phyloP scores from a whole-genome alignment of 768 basidiomycete species.

The Phlebiopsis gigantea region DNA sequence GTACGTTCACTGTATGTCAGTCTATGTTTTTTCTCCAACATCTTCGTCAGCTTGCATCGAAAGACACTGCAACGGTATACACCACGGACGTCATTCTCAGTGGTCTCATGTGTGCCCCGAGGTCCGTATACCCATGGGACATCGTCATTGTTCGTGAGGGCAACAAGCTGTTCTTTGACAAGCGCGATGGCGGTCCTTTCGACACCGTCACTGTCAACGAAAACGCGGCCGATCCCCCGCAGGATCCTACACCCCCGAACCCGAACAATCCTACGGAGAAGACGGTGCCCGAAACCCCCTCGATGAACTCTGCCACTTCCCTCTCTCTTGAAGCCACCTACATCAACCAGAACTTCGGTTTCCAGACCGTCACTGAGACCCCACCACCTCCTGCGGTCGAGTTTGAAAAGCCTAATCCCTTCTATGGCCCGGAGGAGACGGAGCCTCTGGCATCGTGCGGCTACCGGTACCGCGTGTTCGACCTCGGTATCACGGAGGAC shows the following conservation, averaged over 20 bases:
- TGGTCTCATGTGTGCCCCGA: constrained; percentile 92
- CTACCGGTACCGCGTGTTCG: constrained; percentile 94
- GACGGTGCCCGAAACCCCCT: constrained; percentile 60
- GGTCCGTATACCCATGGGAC: constrained; percentile 98
- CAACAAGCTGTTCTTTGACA: constrained; percentile 92
- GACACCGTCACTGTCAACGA: constrained; percentile 98
- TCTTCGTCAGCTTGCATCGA: constrained; percentile 60
- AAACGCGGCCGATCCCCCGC: constrained; percentile 92
- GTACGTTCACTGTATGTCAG: constrained; percentile 32
- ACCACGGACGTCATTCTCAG: constrained; percentile 94
- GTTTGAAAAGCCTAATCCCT: constrained; percentile 87
- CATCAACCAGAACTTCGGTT: constrained; percentile 97
- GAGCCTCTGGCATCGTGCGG: constrained; percentile 95
- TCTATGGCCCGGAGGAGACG: constrained; percentile 90
- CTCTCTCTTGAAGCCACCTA: constrained; percentile 96
- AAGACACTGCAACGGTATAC: constrained; percentile 81
- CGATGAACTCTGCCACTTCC: constrained; percentile 91
- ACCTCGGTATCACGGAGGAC: constrained; percentile 84
- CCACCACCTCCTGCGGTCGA: constrained; percentile 59
- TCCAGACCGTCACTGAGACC: constrained; percentile 85
- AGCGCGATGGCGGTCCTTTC: constrained; percentile 95
- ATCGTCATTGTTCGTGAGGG: constrained; percentile 93
- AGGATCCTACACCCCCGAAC: constrained; percentile 74
- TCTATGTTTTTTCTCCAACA: constrained; percentile 7
- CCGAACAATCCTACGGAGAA: constrained; percentile 75